Evolutionary conservation across 129 eudicot species (phyloP).

Genomic region (Tanacetum coccineum): DNA sequence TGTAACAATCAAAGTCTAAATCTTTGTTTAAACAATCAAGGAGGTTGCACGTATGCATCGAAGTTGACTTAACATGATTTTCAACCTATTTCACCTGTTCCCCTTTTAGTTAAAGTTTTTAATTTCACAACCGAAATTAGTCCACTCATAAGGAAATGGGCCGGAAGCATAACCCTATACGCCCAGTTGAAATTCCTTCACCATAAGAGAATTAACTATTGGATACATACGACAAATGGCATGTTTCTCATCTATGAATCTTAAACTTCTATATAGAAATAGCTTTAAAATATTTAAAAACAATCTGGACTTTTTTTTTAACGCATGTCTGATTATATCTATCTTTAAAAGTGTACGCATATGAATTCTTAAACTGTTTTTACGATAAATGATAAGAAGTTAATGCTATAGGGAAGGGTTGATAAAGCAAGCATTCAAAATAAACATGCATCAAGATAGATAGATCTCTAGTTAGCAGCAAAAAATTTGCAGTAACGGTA

Average conservation of each 20-base stretch:
- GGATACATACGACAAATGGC: background rate
- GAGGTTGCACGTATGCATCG: background rate
- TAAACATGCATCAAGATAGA: background rate
- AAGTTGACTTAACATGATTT: background rate
- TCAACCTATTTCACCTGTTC: background rate
- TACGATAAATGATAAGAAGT: background rate
- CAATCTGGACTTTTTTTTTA: background rate
- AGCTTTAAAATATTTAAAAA: background rate
- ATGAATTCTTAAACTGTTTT: background rate
- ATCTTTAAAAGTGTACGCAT: background rate
- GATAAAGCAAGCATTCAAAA: no score
- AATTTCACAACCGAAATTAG: background rate
- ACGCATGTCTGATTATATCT: background rate
- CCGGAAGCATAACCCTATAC: background rate
- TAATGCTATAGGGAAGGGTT: background rate
- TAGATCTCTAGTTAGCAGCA: conserved; percentile 2
- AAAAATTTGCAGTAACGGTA: background rate
- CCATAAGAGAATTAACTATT: no score
- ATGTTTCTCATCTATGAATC: background rate
- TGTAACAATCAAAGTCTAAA: background rate
- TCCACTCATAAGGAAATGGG: background rate
- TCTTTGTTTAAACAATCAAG: background rate
- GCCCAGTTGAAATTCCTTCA: background rate
- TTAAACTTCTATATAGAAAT: conserved; percentile 4
- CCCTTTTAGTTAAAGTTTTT: background rate